These are phyloP conservation scores for Daldinia grandis DNA, from an alignment of 495 filamentous ascomycete genomes.

Conservation along the genomic window DNA sequence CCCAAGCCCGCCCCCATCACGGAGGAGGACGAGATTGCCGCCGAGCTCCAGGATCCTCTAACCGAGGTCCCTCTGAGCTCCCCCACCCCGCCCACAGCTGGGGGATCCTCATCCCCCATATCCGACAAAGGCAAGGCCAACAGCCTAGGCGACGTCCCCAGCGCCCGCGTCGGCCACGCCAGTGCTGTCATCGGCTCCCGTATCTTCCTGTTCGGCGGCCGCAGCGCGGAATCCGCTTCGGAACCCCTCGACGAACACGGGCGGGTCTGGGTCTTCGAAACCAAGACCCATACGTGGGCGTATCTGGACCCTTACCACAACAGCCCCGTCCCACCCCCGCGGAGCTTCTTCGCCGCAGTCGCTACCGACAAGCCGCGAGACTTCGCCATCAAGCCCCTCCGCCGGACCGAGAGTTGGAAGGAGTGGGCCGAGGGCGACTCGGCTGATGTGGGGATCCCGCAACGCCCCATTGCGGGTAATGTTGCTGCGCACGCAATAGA, in stretches of 20 bases:
- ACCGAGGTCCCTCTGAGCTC: conserved; percentile 39
- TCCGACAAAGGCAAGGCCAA: conserved; percentile 47
- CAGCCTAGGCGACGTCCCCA: conserved; percentile 51
- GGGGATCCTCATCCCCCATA: conserved; percentile 12
- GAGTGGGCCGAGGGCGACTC: conserved; percentile 56
- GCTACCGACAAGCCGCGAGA: conserved; percentile 58
- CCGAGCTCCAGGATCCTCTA: conserved; percentile 34
- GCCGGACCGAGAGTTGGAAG: conserved; percentile 47
- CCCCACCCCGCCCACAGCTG: conserved; percentile 4
- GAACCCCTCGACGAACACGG: conserved; percentile 66
- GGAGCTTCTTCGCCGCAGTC: conserved; percentile 58
- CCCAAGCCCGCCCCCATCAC: conserved; percentile 46
- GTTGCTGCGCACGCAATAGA: conserved; percentile 57
- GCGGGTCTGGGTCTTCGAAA: conserved; percentile 72
- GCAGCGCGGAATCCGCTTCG: conserved; percentile 52
- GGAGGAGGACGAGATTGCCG: conserved; percentile 50
- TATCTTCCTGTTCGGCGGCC: conserved; percentile 73
- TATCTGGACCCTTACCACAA: conserved; percentile 59
- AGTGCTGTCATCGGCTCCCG: conserved; percentile 64
- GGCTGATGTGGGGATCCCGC: conserved; percentile 53
- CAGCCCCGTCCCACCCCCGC: conserved; percentile 51
- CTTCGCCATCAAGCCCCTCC: conserved; percentile 43
- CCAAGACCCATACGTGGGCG: conserved; percentile 63
- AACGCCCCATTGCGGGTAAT: conserved; percentile 57
- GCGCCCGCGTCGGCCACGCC: conserved; percentile 64